These are phyloP conservation scores for Deuterostichococcus epilithicus DNA, from an alignment of 139 green algal genomes.

Conservation along the genomic window DNA sequence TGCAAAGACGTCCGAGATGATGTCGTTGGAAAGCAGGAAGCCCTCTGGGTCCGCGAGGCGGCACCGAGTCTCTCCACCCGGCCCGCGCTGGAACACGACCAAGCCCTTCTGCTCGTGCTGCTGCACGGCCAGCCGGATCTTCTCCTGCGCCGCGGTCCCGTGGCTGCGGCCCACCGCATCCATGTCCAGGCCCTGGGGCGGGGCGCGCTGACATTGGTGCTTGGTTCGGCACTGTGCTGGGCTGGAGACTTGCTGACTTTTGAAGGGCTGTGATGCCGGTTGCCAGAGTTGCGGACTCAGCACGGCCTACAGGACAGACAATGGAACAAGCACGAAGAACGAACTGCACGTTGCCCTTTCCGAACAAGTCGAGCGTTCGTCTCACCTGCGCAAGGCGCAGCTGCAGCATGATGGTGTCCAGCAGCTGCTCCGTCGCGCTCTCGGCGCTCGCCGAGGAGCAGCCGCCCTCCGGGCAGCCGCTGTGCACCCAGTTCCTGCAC, in stretches of 20 bases:
- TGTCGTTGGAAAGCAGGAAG: slow-evolving; percentile 81
- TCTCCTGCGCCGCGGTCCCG: not conserved
- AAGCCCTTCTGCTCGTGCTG: slow-evolving; percentile 25
- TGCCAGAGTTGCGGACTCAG: no score
- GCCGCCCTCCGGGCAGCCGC: not conserved
- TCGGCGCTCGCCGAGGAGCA: slow-evolving; percentile 1
- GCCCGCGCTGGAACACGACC: slow-evolving; percentile 12
- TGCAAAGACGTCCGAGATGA: slow-evolving; percentile 81
- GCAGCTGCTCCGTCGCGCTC: slow-evolving; percentile 57
- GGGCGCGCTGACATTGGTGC: no score
- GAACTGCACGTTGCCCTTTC: no score
- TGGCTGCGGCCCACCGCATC: slow-evolving; percentile 13
- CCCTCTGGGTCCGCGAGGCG: slow-evolving; percentile 73
- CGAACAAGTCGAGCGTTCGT: no score
- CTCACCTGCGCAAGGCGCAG: slow-evolving; percentile 60
- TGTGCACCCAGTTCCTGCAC: not conserved
- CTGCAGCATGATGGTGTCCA: slow-evolving; percentile 84
- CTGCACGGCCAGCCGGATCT: slow-evolving; percentile 28
- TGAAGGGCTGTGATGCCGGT: no score
- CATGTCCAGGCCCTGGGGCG: slow-evolving; percentile 78
- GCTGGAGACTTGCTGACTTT: no score
- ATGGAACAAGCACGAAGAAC: no score
- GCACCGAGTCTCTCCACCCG: slow-evolving; percentile 20
- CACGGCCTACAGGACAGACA: no score
- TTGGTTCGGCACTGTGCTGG: no score